These are phyloP conservation scores for Arachnomyces sp. DNA, from an alignment of 2,329 filamentous ascomycete species.

Conservation along the genomic window DNA sequence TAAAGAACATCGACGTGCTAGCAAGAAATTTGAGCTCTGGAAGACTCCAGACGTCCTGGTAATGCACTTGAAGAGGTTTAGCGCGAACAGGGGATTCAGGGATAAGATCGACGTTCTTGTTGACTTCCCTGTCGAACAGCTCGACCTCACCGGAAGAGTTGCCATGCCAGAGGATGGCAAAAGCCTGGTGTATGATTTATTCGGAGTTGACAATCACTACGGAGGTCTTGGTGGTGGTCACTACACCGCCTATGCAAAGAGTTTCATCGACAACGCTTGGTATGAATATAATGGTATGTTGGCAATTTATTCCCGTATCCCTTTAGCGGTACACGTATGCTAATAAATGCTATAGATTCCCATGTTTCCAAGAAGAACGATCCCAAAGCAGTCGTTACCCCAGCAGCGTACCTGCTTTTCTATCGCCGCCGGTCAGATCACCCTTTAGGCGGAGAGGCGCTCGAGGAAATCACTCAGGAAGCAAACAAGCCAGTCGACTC, in stretches of 20 bases:
- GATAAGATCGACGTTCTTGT: conserved; percentile 90
- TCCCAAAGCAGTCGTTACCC: conserved; percentile 58
- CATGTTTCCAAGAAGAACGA: conserved; percentile 58
- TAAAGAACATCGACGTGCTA: conserved; percentile 85
- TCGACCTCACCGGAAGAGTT: conserved; percentile 75
- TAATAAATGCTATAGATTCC: conserved; percentile 53
- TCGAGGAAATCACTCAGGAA: conserved; percentile 62
- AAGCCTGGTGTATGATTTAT: conserved; percentile 79
- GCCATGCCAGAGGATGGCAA: conserved; percentile 75
- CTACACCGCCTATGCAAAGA: conserved; percentile 91
- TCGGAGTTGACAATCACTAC: conserved; percentile 93
- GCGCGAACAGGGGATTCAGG: conserved; percentile 68
- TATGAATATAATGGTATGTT: conserved; percentile 86
- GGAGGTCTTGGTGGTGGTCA: conserved; percentile 90
- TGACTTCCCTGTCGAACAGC: conserved; percentile 80
- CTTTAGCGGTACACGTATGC: conserved; percentile 7
- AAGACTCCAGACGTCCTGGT: conserved; percentile 92
- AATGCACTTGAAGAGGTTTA: conserved; percentile 93
- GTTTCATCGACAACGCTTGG: conserved; percentile 83
- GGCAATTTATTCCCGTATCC: conserved; percentile 2
- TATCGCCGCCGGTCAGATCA: conserved; percentile 75
- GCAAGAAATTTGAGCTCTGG: conserved; percentile 97
- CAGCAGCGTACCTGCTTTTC: conserved; percentile 85
- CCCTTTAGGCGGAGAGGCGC: conserved; percentile 71
- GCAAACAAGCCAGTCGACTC: conserved; percentile 50